Evolutionary conservation across 352 stramenopile species (phyloP).

Genomic region (Phytopythium delawarense): DNA sequence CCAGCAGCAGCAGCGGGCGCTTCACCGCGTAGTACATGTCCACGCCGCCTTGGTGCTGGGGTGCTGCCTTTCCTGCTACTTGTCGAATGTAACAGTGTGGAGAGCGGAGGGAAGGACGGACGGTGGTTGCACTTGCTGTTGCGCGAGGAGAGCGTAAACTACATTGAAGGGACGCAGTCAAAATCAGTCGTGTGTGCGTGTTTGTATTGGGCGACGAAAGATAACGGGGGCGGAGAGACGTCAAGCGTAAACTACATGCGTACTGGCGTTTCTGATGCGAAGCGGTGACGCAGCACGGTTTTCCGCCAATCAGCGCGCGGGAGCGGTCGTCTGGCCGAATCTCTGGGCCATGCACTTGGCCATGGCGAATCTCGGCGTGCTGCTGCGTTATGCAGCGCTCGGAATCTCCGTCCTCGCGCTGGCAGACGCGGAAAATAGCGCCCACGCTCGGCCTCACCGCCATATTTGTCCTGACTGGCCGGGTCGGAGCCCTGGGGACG

Average conservation of each 20-base stretch:
- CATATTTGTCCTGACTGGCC: too few species aligned
- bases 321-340: constrained; percentile 1
- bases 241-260: background rate
- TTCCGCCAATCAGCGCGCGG: constrained; percentile 2
- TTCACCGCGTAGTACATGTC: constrained; percentile 49
- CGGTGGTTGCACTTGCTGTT: background rate
- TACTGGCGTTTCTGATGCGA: background rate
- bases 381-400: background rate
- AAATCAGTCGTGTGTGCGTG: background rate
- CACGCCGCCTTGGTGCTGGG: background rate
- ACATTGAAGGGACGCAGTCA: background rate
- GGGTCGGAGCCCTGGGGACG: background rate
- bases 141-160: background rate
- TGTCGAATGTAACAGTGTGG: background rate
- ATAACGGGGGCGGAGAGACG: background rate
- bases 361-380: background rate
- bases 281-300: background rate
- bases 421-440: background rate
- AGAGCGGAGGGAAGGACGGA: background rate
- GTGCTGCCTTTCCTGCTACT: background rate
- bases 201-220: background rate
- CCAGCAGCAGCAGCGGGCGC: constrained; percentile 49
- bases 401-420: background rate
- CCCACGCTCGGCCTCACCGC: background rate
- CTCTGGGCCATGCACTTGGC: background rate